Evolutionary conservation across 169 alveolate genomes (phyloP).

Genomic region (Cardiosporidium cionae): DNA sequence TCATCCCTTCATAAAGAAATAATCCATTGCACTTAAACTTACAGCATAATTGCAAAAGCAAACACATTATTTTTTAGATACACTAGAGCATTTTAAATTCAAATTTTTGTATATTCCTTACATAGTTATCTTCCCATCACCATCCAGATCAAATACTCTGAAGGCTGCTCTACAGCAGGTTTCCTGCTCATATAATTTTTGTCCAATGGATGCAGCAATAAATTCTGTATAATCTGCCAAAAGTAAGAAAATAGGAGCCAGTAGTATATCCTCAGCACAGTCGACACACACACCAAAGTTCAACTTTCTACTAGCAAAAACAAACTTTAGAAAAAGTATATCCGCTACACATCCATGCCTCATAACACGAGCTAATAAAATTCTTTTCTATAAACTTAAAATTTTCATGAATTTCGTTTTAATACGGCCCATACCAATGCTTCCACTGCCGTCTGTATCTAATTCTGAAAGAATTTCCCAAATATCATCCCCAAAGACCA

Average conservation of each 20-base stretch:
- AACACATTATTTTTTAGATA: not conserved
- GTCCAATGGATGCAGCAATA: constrained; percentile 83
- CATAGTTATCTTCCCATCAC: constrained; percentile 75
- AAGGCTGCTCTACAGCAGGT: constrained; percentile 73
- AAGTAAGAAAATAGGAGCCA: constrained; percentile 30
- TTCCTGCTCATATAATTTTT: constrained; percentile 65
- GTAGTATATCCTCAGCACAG: constrained; percentile 54
- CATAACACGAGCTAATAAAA: too few relatives aligned
- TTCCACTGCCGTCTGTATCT: constrained; percentile 79
- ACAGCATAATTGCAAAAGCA: constrained; percentile 21
- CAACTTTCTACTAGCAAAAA: too few relatives aligned
- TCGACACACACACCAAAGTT: too few relatives aligned
- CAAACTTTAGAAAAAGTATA: too few relatives aligned
- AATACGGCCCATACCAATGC: too few relatives aligned
- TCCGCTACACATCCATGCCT: too few relatives aligned
- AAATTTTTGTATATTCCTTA: constrained; percentile 27
- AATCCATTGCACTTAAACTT: constrained; percentile 42
- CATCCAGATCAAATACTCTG: constrained; percentile 80
- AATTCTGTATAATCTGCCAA: constrained; percentile 88
- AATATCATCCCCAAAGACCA: constrained; percentile 48
- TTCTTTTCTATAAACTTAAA: too few relatives aligned
- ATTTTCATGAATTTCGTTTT: too few relatives aligned
- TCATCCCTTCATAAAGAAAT: constrained; percentile 23
- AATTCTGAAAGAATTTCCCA: constrained; percentile 56
- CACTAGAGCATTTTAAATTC: not conserved